phyloP scores from a whole-genome alignment of 2,329 filamentous ascomycete genomes.

The Exophiala viscosa region DNA sequence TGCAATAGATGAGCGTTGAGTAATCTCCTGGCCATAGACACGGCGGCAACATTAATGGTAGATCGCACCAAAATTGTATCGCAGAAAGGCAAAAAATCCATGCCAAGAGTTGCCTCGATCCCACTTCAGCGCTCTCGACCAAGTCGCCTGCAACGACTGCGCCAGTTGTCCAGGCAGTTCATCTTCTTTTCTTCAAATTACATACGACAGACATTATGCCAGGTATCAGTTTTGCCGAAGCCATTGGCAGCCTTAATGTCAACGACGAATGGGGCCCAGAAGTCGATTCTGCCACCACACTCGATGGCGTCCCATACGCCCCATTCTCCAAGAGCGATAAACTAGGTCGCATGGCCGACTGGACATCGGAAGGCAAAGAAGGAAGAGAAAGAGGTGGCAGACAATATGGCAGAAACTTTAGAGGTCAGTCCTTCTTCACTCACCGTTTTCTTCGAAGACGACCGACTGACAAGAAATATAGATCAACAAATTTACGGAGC shows the following conservation, averaged over 20 bases:
- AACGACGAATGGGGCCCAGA: slow-evolving; percentile 85
- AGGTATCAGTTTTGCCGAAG: slow-evolving; percentile 57
- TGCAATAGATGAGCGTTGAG: too few species aligned
- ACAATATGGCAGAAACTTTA: slow-evolving; percentile 88
- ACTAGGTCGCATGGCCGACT: slow-evolving; percentile 98
- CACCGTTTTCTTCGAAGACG: neutral
- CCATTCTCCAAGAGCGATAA: slow-evolving; percentile 99
- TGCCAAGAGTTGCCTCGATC: slow-evolving; percentile 1
- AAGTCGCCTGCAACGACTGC: neutral
- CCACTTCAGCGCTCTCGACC: neutral
- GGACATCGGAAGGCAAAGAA: slow-evolving; percentile 85
- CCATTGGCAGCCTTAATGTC: slow-evolving; percentile 68
- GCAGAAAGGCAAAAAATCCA: neutral
- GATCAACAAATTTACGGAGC: slow-evolving; percentile 97
- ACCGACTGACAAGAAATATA: slow-evolving; percentile 37
- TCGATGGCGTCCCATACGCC: slow-evolving; percentile 93
- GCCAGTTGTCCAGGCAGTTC: neutral
- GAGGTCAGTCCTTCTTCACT: slow-evolving; percentile 58
- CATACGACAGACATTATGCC: slow-evolving; percentile 39
- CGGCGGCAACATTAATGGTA: neutral
- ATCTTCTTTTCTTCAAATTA: neutral
- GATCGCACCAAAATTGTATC: neutral
- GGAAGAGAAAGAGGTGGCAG: slow-evolving; percentile 69
- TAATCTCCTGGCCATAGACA: too few species aligned
- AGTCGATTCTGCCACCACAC: slow-evolving; percentile 76